phyloP scores from a whole-genome alignment of 169 alveolate species.

The Eimeria necatrix region DNA sequence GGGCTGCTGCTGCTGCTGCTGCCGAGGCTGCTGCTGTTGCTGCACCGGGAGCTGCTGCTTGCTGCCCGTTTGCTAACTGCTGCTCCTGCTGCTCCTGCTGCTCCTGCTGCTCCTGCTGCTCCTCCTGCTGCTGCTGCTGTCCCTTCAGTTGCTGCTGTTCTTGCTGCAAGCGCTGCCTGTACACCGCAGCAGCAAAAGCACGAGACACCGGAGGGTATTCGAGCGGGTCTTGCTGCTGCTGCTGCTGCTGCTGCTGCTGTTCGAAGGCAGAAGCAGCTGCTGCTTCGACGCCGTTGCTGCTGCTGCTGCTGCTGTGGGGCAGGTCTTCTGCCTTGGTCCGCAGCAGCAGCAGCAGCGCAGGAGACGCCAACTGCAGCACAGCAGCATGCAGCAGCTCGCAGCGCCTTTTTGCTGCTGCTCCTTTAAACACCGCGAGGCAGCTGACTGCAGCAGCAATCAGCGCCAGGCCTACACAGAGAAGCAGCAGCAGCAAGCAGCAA shows the following conservation, averaged over 20 bases:
- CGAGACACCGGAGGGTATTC: constrained; percentile 41
- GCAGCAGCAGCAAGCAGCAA: constrained; percentile 43
- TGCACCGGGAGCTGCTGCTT: not conserved
- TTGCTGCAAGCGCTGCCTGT: constrained; percentile 28
- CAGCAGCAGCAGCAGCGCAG: constrained; percentile 64
- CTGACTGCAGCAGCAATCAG: constrained; percentile 28
- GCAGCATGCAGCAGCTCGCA: constrained; percentile 8
- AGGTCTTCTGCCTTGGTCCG: not conserved
- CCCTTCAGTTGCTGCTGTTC: constrained; percentile 5
- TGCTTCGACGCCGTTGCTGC: not conserved
- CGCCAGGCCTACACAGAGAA: constrained; percentile 38
- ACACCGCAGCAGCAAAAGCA: constrained; percentile 60
- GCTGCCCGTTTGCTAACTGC: not conserved
- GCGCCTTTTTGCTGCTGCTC: not conserved
- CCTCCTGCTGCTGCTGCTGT: constrained; percentile 24
- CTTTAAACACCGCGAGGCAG: constrained; percentile 10
- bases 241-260: constrained; percentile 11
- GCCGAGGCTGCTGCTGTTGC: not conserved
- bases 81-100: constrained; percentile 19
- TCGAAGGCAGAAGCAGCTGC: not conserved
- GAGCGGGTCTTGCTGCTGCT: not conserved
- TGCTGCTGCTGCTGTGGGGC: not conserved
- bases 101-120: constrained; percentile 16
- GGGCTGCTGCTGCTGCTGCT: constrained; percentile 22
- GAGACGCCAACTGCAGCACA: constrained; percentile 44